Base-by-base conservation (phyloP, 2,329 filamentous ascomycete genomes). In the Aschersonia sp. region DNA sequence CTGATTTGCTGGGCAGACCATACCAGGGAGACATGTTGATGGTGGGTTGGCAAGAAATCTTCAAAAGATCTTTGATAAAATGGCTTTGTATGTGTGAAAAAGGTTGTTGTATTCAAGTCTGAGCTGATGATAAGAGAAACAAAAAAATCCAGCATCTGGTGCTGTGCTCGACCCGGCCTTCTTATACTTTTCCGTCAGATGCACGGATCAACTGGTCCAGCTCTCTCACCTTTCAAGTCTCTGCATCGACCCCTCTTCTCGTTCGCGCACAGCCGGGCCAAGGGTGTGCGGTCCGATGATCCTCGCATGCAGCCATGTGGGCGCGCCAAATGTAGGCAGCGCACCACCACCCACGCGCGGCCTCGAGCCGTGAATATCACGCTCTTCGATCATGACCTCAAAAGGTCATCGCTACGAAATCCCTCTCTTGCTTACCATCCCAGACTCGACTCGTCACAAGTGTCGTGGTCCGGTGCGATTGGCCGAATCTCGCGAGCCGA, bases 21-120 rank as follows among this genome's bases (percentile, higher is more conserved):
- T 51, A 53, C 51, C 51, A 53, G 48, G 50, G 51, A 53, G 48
- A 49, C 51, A 53, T 53, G 37, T 40, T 49, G 45, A 46, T 40
- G 37, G 41, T 44, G 41, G 22, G 48, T 31, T 35, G 37, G 49
- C 29, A 4, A 31, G 35, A 14, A 47, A 30, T 31, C 39, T 46
- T n/a, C 2, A 22, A 2, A 22, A 22, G 22, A 22, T 22, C 22
- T 22, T 22, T 22, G 22, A 22, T 22, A 22, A 22, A 22, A 22
- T 22, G 22, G 22, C 22, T 4, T 22, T 22, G 22, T 22, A 22
- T 22, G 22, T 22, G 22, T 22, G 22, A 22, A 31, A 29, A 32
- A 29, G 22, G 31, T 30, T 43, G 11, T 14, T 32, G 42, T 12
- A 9, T 22, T 42, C 14, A 5, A 32, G 30, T 33, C 14, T 46